Conservation (phyloP, 169 alveolate genomes). For the Perkinsus marinus region DNA sequence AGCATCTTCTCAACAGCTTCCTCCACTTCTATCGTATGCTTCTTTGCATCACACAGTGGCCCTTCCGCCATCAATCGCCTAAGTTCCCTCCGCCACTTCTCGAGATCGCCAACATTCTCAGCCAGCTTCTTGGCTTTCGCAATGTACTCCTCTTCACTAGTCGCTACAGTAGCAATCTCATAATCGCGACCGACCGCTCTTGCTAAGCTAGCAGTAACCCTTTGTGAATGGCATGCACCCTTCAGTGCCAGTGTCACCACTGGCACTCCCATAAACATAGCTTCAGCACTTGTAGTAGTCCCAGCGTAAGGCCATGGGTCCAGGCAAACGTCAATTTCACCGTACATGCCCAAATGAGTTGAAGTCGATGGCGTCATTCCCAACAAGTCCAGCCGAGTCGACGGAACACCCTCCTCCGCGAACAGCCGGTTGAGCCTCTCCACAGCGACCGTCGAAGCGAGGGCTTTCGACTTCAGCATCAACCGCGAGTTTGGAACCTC, state of each 20-base stretch:
- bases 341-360: conserved; percentile 18
- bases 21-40: not conserved
- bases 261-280: conserved; percentile 52
- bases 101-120: not conserved
- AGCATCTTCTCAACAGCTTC: not conserved
- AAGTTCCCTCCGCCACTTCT: not conserved
- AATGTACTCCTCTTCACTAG: not conserved
- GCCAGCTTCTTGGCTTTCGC: not conserved
- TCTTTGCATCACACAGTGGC: not conserved
- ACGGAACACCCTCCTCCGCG: conserved; percentile 9
- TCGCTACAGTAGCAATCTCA: not conserved
- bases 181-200: not conserved
- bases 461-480: conserved; percentile 31
- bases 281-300: conserved; percentile 50
- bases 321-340: conserved; percentile 35
- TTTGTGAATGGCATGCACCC: not conserved
- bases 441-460: conserved; percentile 12
- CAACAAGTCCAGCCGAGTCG: conserved; percentile 11
- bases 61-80: not conserved
- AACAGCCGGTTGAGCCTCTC: not conserved
- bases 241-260: conserved; percentile 26
- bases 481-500: conserved; percentile 41
- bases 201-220: not conserved
- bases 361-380: conserved; percentile 3
- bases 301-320: conserved; percentile 55